Conservation (phyloP, 2,329 filamentous ascomycete species). For the Aspergillus cejpii region DNA sequence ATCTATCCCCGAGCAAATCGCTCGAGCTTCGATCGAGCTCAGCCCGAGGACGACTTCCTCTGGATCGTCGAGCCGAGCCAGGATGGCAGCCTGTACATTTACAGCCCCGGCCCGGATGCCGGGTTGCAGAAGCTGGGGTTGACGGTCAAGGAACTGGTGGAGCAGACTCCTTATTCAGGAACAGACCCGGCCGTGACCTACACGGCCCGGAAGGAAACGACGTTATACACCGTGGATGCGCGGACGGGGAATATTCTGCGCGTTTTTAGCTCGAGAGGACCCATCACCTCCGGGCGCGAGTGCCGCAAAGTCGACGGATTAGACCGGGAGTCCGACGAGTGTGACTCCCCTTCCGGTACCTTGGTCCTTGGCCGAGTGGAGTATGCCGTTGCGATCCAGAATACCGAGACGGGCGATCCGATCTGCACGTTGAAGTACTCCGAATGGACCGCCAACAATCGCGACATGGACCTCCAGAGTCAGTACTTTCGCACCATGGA, state of each 20-base stretch:
- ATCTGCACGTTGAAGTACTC: slow-evolving; percentile 88
- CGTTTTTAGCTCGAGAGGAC: slow-evolving; percentile 71
- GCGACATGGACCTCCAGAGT: slow-evolving; percentile 75
- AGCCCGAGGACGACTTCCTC: slow-evolving; percentile 71
- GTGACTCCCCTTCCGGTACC: slow-evolving; percentile 64
- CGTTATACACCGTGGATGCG: slow-evolving; percentile 82
- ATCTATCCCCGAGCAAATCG: slow-evolving; percentile 68
- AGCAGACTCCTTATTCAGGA: slow-evolving; percentile 70
- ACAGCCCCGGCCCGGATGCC: slow-evolving; percentile 57
- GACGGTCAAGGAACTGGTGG: slow-evolving; percentile 70
- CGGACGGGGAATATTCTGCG: slow-evolving; percentile 74
- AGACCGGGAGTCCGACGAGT: slow-evolving; percentile 60
- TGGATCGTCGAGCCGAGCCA: slow-evolving; percentile 93
- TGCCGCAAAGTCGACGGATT: slow-evolving; percentile 64
- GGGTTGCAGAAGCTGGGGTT: slow-evolving; percentile 44
- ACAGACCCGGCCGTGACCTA: slow-evolving; percentile 75
- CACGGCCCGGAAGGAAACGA: slow-evolving; percentile 84
- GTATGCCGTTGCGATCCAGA: slow-evolving; percentile 81
- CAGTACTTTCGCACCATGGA: slow-evolving; percentile 79
- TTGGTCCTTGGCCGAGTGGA: slow-evolving; percentile 80
- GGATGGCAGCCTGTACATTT: slow-evolving; percentile 81
- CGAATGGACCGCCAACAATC: slow-evolving; percentile 91
- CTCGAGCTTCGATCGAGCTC: slow-evolving; percentile 53
- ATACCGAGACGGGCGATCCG: slow-evolving; percentile 61
- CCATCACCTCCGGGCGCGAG: slow-evolving; percentile 63